Conservation (phyloP, 106 monocot species). For the Vanilla planifolia region DNA sequence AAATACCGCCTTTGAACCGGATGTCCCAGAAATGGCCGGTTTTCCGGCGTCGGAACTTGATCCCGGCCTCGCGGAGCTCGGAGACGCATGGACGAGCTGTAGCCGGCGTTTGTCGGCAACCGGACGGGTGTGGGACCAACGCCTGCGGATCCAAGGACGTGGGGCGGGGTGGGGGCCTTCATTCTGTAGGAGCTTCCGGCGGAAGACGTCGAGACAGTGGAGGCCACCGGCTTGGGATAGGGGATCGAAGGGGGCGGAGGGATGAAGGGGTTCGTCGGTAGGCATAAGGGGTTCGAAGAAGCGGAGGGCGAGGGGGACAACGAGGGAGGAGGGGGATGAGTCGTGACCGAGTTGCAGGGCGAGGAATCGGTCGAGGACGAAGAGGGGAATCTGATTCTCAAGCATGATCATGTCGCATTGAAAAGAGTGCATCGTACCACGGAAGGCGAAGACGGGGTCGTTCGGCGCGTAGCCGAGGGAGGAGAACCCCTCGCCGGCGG, state of each 20-base stretch:
- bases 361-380: conserved; percentile 61
- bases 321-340: conserved; percentile 29
- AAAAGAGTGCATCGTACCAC: conserved; percentile 57
- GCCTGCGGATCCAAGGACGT: conserved; percentile 22
- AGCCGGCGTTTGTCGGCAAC: conserved; percentile 64
- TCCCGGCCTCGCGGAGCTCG: conserved; percentile 56
- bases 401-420: conserved; percentile 86
- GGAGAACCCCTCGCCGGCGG: conserved; percentile 49
- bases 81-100: conserved; percentile 73
- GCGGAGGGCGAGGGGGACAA: conserved; percentile 42
- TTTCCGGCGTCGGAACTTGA: conserved; percentile 41
- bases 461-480: conserved; percentile 48
- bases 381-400: conserved; percentile 86
- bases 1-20: conserved; percentile 42
- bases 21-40: conserved; percentile 80
- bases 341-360: conserved; percentile 31
- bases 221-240: conserved; percentile 32
- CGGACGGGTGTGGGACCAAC: conserved; percentile 30
- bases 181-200: conserved; percentile 44
- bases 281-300: conserved; percentile 81
- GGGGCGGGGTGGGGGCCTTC: conserved; percentile 32
- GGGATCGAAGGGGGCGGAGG: conserved; percentile 19
- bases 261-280: conserved; percentile 44
- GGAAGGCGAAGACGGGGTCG: conserved; percentile 75
- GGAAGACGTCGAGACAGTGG: conserved; percentile 79